phyloP scores from a whole-genome alignment of 495 filamentous ascomycete species.

The Penicillium canescens region DNA sequence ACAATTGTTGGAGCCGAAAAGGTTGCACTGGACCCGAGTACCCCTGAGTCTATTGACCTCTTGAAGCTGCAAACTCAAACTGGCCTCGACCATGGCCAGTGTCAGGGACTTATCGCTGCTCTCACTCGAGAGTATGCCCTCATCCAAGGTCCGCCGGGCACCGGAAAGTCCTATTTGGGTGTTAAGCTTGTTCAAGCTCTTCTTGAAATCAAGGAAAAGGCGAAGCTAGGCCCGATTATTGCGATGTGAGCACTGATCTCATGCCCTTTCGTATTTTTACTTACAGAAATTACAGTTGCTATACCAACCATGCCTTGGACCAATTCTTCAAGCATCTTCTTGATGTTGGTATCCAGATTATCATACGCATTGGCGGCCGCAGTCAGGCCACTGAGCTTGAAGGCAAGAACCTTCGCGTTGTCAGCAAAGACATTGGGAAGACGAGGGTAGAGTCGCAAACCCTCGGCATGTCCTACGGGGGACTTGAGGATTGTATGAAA shows the following conservation, averaged over 20 bases:
- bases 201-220: constrained; percentile 5
- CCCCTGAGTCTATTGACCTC: neutral
- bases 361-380: constrained; percentile 17
- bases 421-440: constrained; percentile 7
- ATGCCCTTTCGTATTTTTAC: neutral
- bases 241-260: neutral
- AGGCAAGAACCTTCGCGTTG: constrained; percentile 18
- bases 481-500: neutral
- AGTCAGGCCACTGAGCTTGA: constrained; percentile 11
- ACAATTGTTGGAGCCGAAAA: neutral
- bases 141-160: constrained; percentile 16
- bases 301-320: constrained; percentile 19
- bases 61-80: constrained; percentile 6
- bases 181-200: constrained; percentile 11
- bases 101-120: constrained; percentile 7
- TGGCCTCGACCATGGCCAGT: constrained; percentile 12
- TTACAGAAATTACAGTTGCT: constrained; percentile 3
- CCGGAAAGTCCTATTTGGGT: constrained; percentile 10
- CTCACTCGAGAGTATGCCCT: constrained; percentile 14
- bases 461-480: neutral
- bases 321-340: constrained; percentile 15
- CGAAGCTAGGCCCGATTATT: constrained; percentile 3
- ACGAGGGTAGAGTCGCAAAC: constrained; percentile 14
- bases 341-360: constrained; percentile 3
- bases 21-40: neutral